A percentile compares a stretch with the other conserved stretches of the same genome.
Evolutionary conservation across 805 yeast species (phyloP).

Genomic region (Teunomyces lycoperdinae): DNA sequence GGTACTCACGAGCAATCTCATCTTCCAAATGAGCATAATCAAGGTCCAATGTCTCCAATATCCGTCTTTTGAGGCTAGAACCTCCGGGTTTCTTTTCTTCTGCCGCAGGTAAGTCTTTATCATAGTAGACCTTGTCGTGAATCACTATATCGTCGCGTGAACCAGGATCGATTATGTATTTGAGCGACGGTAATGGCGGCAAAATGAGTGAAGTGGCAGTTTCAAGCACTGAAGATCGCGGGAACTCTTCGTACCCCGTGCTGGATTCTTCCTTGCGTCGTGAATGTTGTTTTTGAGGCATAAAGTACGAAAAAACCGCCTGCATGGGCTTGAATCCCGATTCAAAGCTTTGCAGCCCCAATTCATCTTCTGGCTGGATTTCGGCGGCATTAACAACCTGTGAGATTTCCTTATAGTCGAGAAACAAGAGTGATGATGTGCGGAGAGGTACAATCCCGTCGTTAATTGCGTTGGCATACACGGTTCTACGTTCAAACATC

Average conservation of each 20-base stretch:
- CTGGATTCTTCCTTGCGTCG: slow-evolving; percentile 6
- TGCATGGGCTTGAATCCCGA: slow-evolving; percentile 27
- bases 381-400: slow-evolving; percentile 12
- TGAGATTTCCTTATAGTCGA: slow-evolving; percentile 73
- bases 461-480: slow-evolving; percentile 85
- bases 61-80: slow-evolving; percentile 15
- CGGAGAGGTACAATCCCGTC: slow-evolving; percentile 96
- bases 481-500: slow-evolving; percentile 65
- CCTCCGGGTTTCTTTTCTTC: neutral
- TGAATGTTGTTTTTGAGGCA: slow-evolving; percentile 38
- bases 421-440: slow-evolving; percentile 78
- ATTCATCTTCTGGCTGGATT: slow-evolving; percentile 10
- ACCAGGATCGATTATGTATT: slow-evolving; percentile 66
- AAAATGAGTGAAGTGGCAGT: slow-evolving; percentile 74
- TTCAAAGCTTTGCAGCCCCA: slow-evolving; percentile 3
- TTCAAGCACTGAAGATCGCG: slow-evolving; percentile 72
- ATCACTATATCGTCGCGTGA: slow-evolving; percentile 64
- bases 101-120: slow-evolving; percentile 56
- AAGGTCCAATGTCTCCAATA: slow-evolving; percentile 24
- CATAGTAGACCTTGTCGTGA: slow-evolving; percentile 77
- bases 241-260: slow-evolving; percentile 33
- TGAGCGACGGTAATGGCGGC: slow-evolving; percentile 75
- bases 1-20: slow-evolving; percentile 85
- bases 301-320: slow-evolving; percentile 37
- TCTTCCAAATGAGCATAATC: slow-evolving; percentile 60